Evolutionary conservation across 352 stramenopile genomes (phyloP), one percentile per base, ranked within the genome.

Genomic region (Globisporangium rhizosaccharum): DNA sequence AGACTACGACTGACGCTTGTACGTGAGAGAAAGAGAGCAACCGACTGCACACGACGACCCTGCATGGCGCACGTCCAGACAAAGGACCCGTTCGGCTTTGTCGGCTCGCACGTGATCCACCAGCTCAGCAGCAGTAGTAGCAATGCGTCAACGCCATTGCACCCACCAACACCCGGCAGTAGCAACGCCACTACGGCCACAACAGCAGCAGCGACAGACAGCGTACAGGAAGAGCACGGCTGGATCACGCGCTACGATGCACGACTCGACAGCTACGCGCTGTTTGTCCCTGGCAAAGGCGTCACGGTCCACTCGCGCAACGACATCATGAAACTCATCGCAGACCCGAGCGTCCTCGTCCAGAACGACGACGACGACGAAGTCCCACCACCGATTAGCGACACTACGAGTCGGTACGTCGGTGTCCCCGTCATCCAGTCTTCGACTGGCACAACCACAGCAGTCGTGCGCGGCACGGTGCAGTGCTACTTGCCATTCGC

Each of bases 161-260:
- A 52, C 17, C 20, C 56, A 59, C 36, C 51, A 36, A 14, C 61
- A 42, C 18, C 12, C 57, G 45, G 33, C 44, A 46, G 26, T 45
- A 44, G 33, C 46, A 44, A 26, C 47, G 51, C 6, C 33, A 54
- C 28, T 6, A 33, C 6, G 28, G 2, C 28, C 6, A 33, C 28
- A 3, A 33, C 26, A 53, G 36, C 1, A 30, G 30, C 0, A 26
- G 36, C 42, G 14, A 25, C 1, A 17, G 39, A 57, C 8, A 46
- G 37, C 18, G 42, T 70, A 61, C 10, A 47, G 9, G 61, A 73
- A 20, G 72, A 78, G 53, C 77, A 85, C 62, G 76, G 76, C 17
- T 89, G 82, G 82, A 68, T 92, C 63, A 92, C 82, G 50, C 72
- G 77, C 33, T 92, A 88, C 59, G 74, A 92, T 52, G 63, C 71